These are phyloP conservation scores for Macadamia integrifolia DNA, from an alignment of 164 flowering plant species.

Conservation along the genomic window DNA sequence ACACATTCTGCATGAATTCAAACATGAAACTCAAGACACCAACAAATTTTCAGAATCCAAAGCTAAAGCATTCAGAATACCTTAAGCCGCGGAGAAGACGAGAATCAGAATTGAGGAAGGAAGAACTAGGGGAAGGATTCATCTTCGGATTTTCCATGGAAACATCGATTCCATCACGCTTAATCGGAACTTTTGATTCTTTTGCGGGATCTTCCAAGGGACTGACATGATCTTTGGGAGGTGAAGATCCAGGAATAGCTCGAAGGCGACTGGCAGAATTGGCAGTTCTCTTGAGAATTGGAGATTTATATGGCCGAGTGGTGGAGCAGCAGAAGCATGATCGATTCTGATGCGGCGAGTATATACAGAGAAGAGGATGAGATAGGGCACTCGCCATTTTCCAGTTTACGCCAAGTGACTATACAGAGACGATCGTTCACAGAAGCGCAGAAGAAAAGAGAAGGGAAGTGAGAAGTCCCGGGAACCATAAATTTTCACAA, in stretches of 20 bases:
- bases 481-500: not conserved
- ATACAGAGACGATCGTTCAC: not conserved
- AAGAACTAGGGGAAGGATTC: not conserved
- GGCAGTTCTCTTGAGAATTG: slow-evolving; percentile 4
- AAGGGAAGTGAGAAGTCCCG: not conserved
- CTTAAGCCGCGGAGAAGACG: slow-evolving; percentile 18
- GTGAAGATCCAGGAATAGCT: slow-evolving; percentile 9
- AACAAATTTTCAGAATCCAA: not conserved
- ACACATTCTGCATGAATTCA: not conserved
- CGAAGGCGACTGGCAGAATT: slow-evolving; percentile 10
- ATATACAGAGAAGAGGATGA: not conserved
- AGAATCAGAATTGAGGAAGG: slow-evolving; percentile 10
- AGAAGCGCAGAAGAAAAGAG: not conserved
- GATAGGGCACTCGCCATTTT: slow-evolving; percentile 13
- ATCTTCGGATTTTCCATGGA: not conserved
- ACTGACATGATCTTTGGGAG: slow-evolving; percentile 5
- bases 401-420: not conserved
- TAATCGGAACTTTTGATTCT: slow-evolving; percentile 2
- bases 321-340: slow-evolving; percentile 6
- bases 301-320: not conserved
- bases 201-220: not conserved
- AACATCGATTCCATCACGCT: not conserved
- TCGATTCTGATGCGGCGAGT: not conserved
- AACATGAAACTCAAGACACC: not conserved
- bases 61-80: slow-evolving; percentile 6